Conservation (phyloP, 2,329 filamentous ascomycete genomes). For the Pseudogymnoascus sp. region DNA sequence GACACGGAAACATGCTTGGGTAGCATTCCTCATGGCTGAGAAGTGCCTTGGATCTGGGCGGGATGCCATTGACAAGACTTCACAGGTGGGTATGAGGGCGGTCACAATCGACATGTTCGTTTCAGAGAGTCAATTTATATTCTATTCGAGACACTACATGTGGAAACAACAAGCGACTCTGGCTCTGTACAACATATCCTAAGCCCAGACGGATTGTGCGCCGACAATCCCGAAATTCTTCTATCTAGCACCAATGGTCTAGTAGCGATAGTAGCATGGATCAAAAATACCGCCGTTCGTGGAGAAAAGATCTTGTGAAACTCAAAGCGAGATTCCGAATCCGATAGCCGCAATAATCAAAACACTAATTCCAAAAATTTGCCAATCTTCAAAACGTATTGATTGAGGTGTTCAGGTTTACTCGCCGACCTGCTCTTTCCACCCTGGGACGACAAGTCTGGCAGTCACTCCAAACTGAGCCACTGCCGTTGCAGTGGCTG, state of each 20-base stretch:
- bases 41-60: background rate
- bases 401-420: background rate
- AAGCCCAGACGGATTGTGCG: background rate
- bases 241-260: background rate
- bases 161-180: background rate
- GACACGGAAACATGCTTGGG: background rate
- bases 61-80: background rate
- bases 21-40: background rate
- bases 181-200: background rate
- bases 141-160: background rate
- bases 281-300: background rate
- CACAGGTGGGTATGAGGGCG: background rate
- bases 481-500: background rate
- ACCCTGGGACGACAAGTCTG: background rate
- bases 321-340: background rate
- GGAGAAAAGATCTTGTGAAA: background rate
- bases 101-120: background rate
- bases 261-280: background rate
- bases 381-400: background rate
- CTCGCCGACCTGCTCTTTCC: background rate
- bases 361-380: too few relatives aligned
- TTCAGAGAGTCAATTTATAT: background rate
- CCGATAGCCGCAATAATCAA: background rate
- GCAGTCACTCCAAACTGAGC: background rate
- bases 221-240: background rate